Evolutionary conservation across 208 protist genomes (phyloP).

Genomic region (Trypanosoma scelopori): DNA sequence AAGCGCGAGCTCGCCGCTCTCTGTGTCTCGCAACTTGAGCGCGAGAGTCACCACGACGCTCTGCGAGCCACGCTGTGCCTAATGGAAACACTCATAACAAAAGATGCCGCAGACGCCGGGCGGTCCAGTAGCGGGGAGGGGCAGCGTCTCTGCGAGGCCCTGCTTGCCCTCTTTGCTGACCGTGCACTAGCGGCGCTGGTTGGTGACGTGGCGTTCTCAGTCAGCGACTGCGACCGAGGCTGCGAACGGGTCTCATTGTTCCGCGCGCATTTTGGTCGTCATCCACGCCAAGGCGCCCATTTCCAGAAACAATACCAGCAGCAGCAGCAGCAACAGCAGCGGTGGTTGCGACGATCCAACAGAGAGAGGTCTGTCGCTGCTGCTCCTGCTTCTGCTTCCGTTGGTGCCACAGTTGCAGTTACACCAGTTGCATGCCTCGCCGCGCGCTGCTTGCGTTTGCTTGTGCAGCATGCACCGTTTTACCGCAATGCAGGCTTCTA

Average conservation of each 20-base stretch:
- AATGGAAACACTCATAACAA: conserved; percentile 22
- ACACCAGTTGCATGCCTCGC: conserved; percentile 10
- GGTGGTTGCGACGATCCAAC: not conserved
- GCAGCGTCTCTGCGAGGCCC: not conserved
- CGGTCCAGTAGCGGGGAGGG: not conserved
- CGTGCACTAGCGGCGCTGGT: conserved; percentile 12
- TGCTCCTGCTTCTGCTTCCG: too few species aligned
- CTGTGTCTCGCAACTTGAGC: conserved; percentile 9
- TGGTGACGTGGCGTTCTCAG: not conserved
- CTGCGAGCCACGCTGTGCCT: conserved; percentile 16
- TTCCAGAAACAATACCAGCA: too few species aligned
- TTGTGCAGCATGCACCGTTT: conserved; percentile 22
- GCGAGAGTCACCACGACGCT: conserved; percentile 9
- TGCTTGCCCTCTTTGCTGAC: conserved; percentile 17
- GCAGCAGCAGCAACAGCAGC: too few species aligned
- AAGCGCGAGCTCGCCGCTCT: conserved; percentile 12
- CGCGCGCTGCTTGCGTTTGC: conserved; percentile 21
- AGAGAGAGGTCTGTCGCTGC: not conserved
- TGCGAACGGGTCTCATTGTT: not conserved
- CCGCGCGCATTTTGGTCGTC: not conserved
- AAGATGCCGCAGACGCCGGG: conserved; percentile 3
- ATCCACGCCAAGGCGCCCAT: too few species aligned
- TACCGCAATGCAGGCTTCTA: conserved; percentile 22
- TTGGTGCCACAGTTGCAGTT: not conserved
- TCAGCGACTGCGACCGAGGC: not conserved